Conservation (phyloP, 495 filamentous ascomycete species). For the Lentithecium fluviatile region DNA sequence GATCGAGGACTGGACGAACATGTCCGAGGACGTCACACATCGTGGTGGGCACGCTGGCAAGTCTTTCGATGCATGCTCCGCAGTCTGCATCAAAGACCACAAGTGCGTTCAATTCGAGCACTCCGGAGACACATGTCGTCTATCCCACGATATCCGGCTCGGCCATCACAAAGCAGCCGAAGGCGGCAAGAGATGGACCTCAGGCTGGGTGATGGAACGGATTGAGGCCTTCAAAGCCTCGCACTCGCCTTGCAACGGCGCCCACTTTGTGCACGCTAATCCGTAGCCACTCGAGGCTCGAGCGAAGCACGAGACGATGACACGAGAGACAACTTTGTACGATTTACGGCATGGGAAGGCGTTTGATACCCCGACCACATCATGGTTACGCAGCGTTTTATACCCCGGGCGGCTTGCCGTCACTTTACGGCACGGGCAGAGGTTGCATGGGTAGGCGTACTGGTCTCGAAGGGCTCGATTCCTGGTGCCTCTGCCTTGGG, state of each 20-base stretch:
- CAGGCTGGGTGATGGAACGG: slow-evolving; percentile 28
- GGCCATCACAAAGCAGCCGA: slow-evolving; percentile 15
- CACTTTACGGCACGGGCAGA: no score
- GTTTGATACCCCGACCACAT: slow-evolving; percentile 20
- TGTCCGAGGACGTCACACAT: slow-evolving; percentile 26
- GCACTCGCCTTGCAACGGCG: slow-evolving; percentile 17
- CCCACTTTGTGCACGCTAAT: slow-evolving; percentile 30
- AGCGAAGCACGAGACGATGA: slow-evolving; percentile 6
- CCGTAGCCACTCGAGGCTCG: slow-evolving; percentile 11
- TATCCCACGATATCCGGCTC: slow-evolving; percentile 15
- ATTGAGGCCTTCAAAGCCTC: slow-evolving; percentile 23
- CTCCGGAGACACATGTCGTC: slow-evolving; percentile 17
- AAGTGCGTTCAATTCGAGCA: slow-evolving; percentile 31
- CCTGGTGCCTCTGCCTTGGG: no score
- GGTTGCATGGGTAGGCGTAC: no score
- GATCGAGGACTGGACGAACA: slow-evolving; percentile 27
- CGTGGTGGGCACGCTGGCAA: slow-evolving; percentile 1
- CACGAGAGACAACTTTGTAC: not conserved
- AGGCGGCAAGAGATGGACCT: slow-evolving; percentile 14
- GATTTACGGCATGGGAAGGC: slow-evolving; percentile 13
- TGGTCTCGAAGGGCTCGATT: no score
- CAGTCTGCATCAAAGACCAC: slow-evolving; percentile 16
- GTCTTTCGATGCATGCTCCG: slow-evolving; percentile 22
- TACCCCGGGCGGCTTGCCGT: no score
- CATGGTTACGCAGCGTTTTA: no score